Base-by-base conservation (phyloP, 495 filamentous ascomycete species). In the Neurospora sp. region DNA sequence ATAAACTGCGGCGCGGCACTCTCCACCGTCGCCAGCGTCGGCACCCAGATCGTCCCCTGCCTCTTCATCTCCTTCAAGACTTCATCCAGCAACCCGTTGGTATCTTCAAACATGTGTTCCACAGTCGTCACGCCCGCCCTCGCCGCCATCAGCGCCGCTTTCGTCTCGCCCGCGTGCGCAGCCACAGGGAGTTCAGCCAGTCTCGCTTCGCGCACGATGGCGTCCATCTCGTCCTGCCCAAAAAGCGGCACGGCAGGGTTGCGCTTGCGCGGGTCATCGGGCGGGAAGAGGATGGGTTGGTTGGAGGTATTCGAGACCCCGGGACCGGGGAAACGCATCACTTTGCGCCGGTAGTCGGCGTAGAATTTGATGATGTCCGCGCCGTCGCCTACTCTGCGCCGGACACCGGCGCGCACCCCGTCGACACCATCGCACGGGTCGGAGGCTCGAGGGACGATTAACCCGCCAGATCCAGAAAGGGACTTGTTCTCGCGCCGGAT, bases 321-420 rank as follows among this genome's bases (percentile, higher is more conserved):
- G 4, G 73, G 70, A 3, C 75, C 72, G 14, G 86, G 86, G 70
- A 80, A 88, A 0, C 86, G 79, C 75, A 88, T 78, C 14, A 76
- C 73, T 42, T 85, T 80, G 72, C 84, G 82, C 1, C 84, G 77
- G 73, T 86, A 88, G 72, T 88, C 86, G 12, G 82, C 85, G 70
- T 86, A 87, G 74, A 87, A 83, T 73, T 88, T 88, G 70, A 88
- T 78, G 16, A 88, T 38, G 73, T 88, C 86, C 0, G 86, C 86
- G 7, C 85, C 85, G 4, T 82, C 85, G 8, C 81, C 84, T 1
- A 87, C 72, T 1, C 86, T 73, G 44, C 86, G 74, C 12, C 86
- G 79, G 8, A 88, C 86, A 1, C 81, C 86, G 0, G 82, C 82
- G 1, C 82, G 71, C 2, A 85, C 83, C 4, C 81, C 84, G 4